Base-by-base conservation (phyloP, 2,329 filamentous ascomycete genomes). In the Colletotrichum liriopes region DNA sequence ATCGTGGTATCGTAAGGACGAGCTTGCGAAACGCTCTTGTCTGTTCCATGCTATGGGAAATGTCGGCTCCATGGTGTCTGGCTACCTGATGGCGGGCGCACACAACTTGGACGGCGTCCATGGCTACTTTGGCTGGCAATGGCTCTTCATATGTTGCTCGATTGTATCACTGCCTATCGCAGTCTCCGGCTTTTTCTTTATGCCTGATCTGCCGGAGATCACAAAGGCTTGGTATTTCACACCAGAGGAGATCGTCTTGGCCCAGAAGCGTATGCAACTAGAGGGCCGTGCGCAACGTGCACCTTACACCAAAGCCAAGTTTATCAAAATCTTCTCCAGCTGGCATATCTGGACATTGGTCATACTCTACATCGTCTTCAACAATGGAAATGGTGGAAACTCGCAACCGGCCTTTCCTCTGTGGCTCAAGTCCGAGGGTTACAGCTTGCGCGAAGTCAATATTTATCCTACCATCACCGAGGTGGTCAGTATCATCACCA, bases 291-390 rank as follows among this genome's bases (percentile, higher is more conserved):
- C 84, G 4, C 79, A 81, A 32, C 79, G 84, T 0, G 79, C 81
- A 0, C 79, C 80, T 0, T 85, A 81, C 69, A 85, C 82, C 0
- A 78, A 78, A 64, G 75, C 77, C 81, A 92, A 91, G 79, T 77
- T 92, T 56, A 84, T 85, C 78, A 88, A 86, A 75, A 92, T 93
- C 23, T 88, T 92, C 68, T 83, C 84, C 0, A 88, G 87, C 7
- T 84, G 82, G 82, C 81, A 83, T 62, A 79, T 84, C 3, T 84
- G 79, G 74, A 77, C 77, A 7, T 74, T 83, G n/a, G 79, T 81
- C 0, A 74, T 81, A 1, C 76, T 84, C 6, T 83, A 84, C 60
- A 77, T 82, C 29, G 78, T 82, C 8, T 84, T 84, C 64, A 90
- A 91, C 51, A 88, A 87, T 0, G 75, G 87, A 0, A 80, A 88